Percentiles rank a stretch among this genome's conserved stretches.
Evolutionary conservation across 2,329 filamentous ascomycete genomes (phyloP).

Genomic region (Cercospora zeae-maydis): DNA sequence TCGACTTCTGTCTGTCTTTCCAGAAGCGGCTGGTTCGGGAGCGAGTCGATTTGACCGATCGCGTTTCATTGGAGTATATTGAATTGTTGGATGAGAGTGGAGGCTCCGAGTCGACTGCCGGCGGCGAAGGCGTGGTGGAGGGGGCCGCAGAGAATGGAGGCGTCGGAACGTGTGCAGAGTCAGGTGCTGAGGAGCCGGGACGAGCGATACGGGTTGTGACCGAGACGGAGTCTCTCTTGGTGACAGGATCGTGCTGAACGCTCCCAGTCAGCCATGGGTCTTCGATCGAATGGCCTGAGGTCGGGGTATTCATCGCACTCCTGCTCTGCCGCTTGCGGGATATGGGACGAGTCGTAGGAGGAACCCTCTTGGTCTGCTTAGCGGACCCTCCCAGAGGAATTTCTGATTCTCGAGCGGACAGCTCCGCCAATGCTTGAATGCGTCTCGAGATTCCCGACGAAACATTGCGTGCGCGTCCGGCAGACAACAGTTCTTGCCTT

Average conservation of each 20-base stretch:
- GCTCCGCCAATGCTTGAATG: conserved; percentile 87
- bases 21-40: conserved; percentile 19
- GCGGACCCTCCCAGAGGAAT: conserved; percentile 14
- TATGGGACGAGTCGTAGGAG: conserved; percentile 20
- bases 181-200: conserved; percentile 40
- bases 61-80: conserved; percentile 23
- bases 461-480: conserved; percentile 64
- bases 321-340: conserved; percentile 25
- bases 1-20: conserved; percentile 10
- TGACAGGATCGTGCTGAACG: conserved; percentile 37
- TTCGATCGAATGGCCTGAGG: conserved; percentile 21
- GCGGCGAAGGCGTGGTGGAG: conserved; percentile 2
- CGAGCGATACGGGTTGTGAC: conserved; percentile 82
- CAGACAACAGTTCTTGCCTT: conserved; percentile 34
- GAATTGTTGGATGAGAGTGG: conserved; percentile 20
- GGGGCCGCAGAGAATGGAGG: conserved; percentile 47
- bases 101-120: conserved; percentile 13
- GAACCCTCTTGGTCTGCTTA: conserved; percentile 16
- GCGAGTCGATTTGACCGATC: conserved; percentile 16
- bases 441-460: conserved; percentile 89
- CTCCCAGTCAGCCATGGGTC: conserved; percentile 39
- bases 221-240: conserved; percentile 71
- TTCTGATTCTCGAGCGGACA: conserved; percentile 39
- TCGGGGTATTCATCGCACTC: conserved; percentile 15
- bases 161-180: conserved; percentile 39